Conservation (phyloP, 495 filamentous ascomycete species). For the Peziza echinospora region DNA sequence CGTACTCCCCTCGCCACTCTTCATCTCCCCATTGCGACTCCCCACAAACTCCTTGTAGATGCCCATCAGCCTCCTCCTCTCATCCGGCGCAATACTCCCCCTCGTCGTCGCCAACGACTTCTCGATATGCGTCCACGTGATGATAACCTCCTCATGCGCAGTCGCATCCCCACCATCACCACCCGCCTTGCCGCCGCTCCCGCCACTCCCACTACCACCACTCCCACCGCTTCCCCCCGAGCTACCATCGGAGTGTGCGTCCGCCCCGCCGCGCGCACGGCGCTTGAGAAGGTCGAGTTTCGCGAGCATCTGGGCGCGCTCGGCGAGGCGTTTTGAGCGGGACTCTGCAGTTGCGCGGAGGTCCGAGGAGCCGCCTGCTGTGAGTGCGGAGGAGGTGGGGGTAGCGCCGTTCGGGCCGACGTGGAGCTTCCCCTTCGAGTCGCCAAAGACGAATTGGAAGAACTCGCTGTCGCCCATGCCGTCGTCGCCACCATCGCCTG, state of each 20-base stretch:
- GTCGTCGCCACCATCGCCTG: neutral
- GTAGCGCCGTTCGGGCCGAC: conserved; percentile 16
- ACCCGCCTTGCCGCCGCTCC: conserved; percentile 1
- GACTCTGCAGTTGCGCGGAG: neutral
- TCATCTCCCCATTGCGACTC: conserved; percentile 84
- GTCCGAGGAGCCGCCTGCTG: neutral
- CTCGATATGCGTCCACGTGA: conserved; percentile 69
- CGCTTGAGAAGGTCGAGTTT: neutral
- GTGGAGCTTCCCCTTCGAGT: neutral
- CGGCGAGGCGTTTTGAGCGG: conserved; percentile 3
- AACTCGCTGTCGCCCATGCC: neutral
- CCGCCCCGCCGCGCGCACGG: too few species aligned
- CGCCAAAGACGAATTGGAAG: neutral
- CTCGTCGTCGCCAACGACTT: conserved; percentile 57
- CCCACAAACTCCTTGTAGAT: conserved; percentile 89
- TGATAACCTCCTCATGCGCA: conserved; percentile 47
- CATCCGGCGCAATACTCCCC: conserved; percentile 55
- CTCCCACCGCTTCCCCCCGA: neutral
- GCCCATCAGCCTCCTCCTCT: conserved; percentile 45
- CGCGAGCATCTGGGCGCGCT: neutral
- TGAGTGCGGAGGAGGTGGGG: neutral
- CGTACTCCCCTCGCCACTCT: conserved; percentile 63
- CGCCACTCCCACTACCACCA: neutral
- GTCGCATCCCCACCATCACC: conserved; percentile 15
- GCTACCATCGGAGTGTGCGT: too few species aligned